Evolutionary conservation across 768 basidiomycete species (phyloP).

Genomic region (Leccinum olivaceopallidum): DNA sequence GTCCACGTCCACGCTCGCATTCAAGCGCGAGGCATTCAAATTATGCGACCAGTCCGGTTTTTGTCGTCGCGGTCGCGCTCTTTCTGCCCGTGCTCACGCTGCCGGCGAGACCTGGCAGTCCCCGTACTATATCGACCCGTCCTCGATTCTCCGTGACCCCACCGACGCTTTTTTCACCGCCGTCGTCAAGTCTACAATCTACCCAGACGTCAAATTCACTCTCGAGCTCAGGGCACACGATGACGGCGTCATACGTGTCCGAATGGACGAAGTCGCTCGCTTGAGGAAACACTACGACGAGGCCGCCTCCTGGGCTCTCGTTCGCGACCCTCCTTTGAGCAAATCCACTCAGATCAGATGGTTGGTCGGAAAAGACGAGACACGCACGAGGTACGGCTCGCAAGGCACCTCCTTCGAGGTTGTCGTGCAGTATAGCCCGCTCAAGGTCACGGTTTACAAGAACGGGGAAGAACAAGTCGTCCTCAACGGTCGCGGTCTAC

Average conservation of each 20-base stretch:
- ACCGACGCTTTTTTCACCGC: slow-evolving; percentile 69
- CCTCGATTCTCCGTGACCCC: slow-evolving; percentile 48
- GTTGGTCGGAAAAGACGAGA: slow-evolving; percentile 63
- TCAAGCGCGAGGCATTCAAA: slow-evolving; percentile 90
- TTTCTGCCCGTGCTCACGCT: slow-evolving; percentile 70
- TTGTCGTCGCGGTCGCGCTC: slow-evolving; percentile 86
- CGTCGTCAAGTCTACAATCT: slow-evolving; percentile 73
- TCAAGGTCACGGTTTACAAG: slow-evolving; percentile 71
- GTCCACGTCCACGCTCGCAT: slow-evolving; percentile 44
- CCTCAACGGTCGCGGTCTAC: slow-evolving; percentile 82
- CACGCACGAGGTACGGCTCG: slow-evolving; percentile 63
- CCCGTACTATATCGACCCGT: slow-evolving; percentile 77
- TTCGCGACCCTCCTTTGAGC: slow-evolving; percentile 68
- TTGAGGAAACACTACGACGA: slow-evolving; percentile 88
- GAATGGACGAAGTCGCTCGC: slow-evolving; percentile 87
- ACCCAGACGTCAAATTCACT: slow-evolving; percentile 80
- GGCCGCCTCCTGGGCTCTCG: slow-evolving; percentile 85
- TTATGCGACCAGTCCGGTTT: slow-evolving; percentile 94
- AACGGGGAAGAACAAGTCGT: slow-evolving; percentile 83
- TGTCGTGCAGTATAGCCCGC: slow-evolving; percentile 70
- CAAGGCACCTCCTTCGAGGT: slow-evolving; percentile 64
- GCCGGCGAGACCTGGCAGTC: slow-evolving; percentile 68
- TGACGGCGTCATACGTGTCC: slow-evolving; percentile 86
- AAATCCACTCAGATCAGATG: slow-evolving; percentile 50
- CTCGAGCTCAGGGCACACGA: slow-evolving; percentile 83